Evolutionary conservation across 2,329 filamentous ascomycete genomes (phyloP), one percentile per base, ranked within the genome.

Genomic region (Alternaria triticimaculans): DNA sequence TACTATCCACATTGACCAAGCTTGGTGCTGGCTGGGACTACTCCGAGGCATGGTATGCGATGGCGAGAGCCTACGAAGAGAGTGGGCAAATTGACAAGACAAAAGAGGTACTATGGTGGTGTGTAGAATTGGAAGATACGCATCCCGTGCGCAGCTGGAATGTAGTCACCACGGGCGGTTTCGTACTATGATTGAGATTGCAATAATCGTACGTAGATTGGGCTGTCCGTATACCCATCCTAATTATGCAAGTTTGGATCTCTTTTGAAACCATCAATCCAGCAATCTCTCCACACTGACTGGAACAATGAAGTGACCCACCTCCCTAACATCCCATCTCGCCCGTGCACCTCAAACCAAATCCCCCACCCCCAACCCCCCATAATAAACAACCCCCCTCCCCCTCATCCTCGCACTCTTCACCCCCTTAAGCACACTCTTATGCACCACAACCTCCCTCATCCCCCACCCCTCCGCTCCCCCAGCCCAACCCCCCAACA

Each of bases 91-190:
- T 88, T 2, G 92, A 96, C 41, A 97, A 95, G 83, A 92, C 96
- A 14, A 96, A 94, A 82, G 92, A 96, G 71, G 93, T 94, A 49
- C 85, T 98, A 7, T 98, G 96, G 96, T 98, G 95, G 94, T 97
- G 94, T 72, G 92, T 99, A 12, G 94, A 97, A 80, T 84, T 99
- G 28, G 96, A 98, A 78, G 95, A 99, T 77, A 89, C 88, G 8
- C 89, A 88, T 68, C 93, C 91, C 0, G 87, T 97, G 51, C 88
- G 96, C 61, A 87, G 88, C 62, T 98, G 95, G 96, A 86, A 84
- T 28, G 89, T 87, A 69, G 85, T 93, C 26, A 89, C 72, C 2
- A 53, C 72, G 14, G 77, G 77, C 20, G 75, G 76, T 0, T 77
- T 78, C 54, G 76, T 78, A 15, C 44, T 79, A 51, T 80, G 70